Evolutionary conservation across 2,329 filamentous ascomycete genomes (phyloP).

Genomic region (Chaetomium sp.): DNA sequence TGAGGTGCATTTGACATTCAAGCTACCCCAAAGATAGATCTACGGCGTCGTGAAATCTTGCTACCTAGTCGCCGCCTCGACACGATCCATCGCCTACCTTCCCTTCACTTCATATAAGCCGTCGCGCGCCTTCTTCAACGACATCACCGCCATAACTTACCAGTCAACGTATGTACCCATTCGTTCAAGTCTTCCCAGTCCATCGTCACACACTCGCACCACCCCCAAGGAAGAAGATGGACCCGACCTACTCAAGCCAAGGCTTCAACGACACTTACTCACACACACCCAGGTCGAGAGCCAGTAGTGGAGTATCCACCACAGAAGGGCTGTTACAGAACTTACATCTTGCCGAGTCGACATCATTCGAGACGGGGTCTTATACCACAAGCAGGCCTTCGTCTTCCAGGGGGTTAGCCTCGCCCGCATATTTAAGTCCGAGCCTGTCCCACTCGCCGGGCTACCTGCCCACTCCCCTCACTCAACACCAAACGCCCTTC

Average conservation of each 20-base stretch:
- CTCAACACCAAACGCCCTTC: constrained; percentile 35
- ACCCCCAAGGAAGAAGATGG: constrained; percentile 28
- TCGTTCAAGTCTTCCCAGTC: constrained; percentile 24
- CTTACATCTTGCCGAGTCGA: constrained; percentile 32
- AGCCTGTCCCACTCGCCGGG: constrained; percentile 30
- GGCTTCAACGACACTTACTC: constrained; percentile 34
- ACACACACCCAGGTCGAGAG: constrained; percentile 35
- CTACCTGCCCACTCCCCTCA: constrained; percentile 27
- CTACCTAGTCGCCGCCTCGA: constrained; percentile 31
- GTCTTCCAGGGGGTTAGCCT: constrained; percentile 30
- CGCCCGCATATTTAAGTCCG: constrained; percentile 33
- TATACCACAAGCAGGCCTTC: constrained; percentile 33
- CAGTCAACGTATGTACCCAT: constrained; percentile 34
- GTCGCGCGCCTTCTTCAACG: constrained; percentile 14
- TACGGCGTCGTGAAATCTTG: constrained; percentile 30
- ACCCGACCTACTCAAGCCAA: constrained; percentile 29
- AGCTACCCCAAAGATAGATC: constrained; percentile 36
- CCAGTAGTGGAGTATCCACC: constrained; percentile 32
- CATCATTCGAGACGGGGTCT: constrained; percentile 33
- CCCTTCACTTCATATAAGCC: constrained; percentile 31
- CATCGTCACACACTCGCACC: constrained; percentile 9
- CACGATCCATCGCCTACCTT: constrained; percentile 22
- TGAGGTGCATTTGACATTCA: constrained; percentile 32
- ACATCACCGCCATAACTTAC: constrained; percentile 15
- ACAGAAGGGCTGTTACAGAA: constrained; percentile 34